Percentiles rank a stretch among this genome's conserved stretches.
phyloP scores from a whole-genome alignment of 768 basidiomycete species.

The Lactarius vividus region DNA sequence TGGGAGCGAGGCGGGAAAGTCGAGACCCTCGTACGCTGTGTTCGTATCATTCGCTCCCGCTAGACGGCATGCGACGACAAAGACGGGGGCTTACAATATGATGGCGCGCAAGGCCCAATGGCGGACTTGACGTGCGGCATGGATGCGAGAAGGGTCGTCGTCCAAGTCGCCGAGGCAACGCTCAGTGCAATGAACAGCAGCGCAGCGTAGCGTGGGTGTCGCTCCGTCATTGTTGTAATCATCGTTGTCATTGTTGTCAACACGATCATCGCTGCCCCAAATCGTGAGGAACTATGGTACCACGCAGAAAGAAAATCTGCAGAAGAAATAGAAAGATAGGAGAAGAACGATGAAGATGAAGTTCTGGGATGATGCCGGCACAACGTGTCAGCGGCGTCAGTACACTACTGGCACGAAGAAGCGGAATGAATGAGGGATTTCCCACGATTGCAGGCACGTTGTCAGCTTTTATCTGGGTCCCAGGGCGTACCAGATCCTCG shows the following conservation, averaged over 20 bases:
- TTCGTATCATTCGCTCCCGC: not conserved
- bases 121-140: not conserved
- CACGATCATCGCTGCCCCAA: not conserved
- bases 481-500: not conserved
- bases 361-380: not conserved
- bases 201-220: not conserved
- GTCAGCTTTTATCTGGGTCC: not conserved
- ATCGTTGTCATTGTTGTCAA: not conserved
- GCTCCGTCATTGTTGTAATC: not conserved
- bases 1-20: conserved; percentile 34
- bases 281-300: not conserved
- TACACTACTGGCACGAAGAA: not conserved
- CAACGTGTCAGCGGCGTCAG: not conserved
- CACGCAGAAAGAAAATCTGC: not conserved
- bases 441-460: not conserved
- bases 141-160: not conserved
- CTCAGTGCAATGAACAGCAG: not conserved
- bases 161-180: conserved; percentile 3
- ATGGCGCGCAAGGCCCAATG: not conserved
- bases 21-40: conserved; percentile 35
- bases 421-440: not conserved
- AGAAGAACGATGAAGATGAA: not conserved
- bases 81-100: conserved; percentile 14
- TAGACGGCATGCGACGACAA: not conserved
- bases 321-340: not conserved